Evolutionary conservation across 75 land plant species (phyloP).

Genomic region (Chamaecyparis obtusa): DNA sequence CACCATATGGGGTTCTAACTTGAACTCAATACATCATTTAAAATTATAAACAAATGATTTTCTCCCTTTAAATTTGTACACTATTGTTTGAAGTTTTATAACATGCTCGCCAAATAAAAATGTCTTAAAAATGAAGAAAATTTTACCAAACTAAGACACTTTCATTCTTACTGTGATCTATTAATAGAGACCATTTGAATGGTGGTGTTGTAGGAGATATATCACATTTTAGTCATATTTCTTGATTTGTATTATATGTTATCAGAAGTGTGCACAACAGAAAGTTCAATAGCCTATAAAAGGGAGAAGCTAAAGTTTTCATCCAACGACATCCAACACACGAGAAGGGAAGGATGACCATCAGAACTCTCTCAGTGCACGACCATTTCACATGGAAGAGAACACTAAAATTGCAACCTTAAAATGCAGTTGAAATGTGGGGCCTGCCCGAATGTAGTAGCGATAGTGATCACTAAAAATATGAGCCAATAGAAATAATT

Average conservation of each 20-base stretch:
- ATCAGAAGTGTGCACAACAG: neutral
- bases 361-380: too few relatives aligned
- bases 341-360: too few relatives aligned
- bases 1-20: neutral
- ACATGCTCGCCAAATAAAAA: neutral
- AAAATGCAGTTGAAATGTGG: too few relatives aligned
- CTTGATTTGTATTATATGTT: neutral
- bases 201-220: neutral
- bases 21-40: neutral
- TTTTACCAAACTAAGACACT: neutral
- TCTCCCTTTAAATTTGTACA: too few relatives aligned
- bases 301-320: too few relatives aligned
- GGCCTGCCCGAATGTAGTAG: too few relatives aligned
- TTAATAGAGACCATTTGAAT: neutral
- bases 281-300: neutral
- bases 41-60: neutral
- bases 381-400: too few relatives aligned
- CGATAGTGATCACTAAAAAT: too few relatives aligned
- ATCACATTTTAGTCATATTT: neutral
- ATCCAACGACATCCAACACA: too few relatives aligned
- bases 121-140: neutral
- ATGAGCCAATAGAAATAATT: too few relatives aligned
- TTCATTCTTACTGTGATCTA: neutral
- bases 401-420: too few relatives aligned
- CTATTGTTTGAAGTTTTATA: neutral